Conservation (phyloP, 148 eudicot genomes). For the Camellia granthamiana region DNA sequence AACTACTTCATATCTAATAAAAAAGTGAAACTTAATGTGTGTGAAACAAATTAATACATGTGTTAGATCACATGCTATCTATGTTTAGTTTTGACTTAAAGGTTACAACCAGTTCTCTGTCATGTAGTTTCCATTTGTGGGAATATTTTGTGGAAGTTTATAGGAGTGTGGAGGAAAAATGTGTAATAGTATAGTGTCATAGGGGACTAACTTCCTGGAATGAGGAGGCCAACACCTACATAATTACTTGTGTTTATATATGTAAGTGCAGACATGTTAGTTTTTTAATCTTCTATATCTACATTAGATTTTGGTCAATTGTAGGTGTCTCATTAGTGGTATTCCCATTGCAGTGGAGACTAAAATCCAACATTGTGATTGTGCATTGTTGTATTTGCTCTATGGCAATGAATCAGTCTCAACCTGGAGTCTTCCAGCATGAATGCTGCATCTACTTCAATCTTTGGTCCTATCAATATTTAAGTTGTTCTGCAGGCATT, state of each 20-base stretch:
- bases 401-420: background rate
- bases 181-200: background rate
- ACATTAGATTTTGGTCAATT: background rate
- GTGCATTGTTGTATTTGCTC: background rate
- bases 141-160: background rate
- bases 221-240: background rate
- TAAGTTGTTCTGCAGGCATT: slow-evolving; percentile 71
- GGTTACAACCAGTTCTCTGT: background rate
- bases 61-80: background rate
- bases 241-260: background rate
- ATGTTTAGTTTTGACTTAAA: background rate
- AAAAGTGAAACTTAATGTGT: background rate
- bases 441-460: background rate
- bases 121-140: background rate
- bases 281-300: background rate
- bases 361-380: background rate
- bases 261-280: background rate
- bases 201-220: background rate
- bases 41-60: background rate
- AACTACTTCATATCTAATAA: background rate
- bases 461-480: background rate
- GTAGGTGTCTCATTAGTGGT: background rate
- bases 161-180: background rate
- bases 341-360: background rate
- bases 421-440: background rate